These are phyloP conservation scores for Gynostemma pentaphyllum DNA, from an alignment of 306 rosid genomes.

Conservation along the genomic window DNA sequence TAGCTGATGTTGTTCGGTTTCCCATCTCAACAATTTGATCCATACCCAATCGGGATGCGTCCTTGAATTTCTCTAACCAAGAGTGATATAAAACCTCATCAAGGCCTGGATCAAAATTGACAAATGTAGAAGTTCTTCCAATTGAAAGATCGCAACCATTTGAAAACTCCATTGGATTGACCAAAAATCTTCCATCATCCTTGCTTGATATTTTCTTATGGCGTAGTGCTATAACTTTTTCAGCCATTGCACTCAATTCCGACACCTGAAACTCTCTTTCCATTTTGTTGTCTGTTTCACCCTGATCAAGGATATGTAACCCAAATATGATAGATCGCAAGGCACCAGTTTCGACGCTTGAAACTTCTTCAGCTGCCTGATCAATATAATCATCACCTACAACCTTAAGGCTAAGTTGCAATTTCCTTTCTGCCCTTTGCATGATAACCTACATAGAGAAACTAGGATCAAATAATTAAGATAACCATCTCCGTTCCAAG, in stretches of 20 bases:
- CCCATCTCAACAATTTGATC: constrained; percentile 30
- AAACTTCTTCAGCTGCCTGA: constrained; percentile 28
- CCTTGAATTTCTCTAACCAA: constrained; percentile 82
- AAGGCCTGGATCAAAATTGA: constrained; percentile 33
- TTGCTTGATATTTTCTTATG: constrained; percentile 19
- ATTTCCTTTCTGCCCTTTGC: constrained; percentile 82
- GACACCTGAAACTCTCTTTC: constrained; percentile 28
- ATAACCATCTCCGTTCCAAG: constrained; percentile 6
- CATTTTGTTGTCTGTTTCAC: constrained; percentile 28
- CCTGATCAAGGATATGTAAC: constrained; percentile 50
- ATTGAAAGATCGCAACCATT: constrained; percentile 23
- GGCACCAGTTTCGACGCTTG: constrained; percentile 44
- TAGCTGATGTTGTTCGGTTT: constrained; percentile 29
- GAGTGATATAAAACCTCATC: constrained; percentile 77
- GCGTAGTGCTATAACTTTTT: constrained; percentile 55
- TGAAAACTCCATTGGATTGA: constrained; percentile 34
- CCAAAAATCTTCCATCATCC: constrained; percentile 62
- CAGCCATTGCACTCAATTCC: constrained; percentile 56
- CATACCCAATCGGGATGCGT: constrained; percentile 37
- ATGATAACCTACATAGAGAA: constrained; percentile 54
- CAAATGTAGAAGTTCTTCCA: constrained; percentile 28
- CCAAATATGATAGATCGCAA: constrained; percentile 81
- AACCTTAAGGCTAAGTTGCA: constrained; percentile 74
- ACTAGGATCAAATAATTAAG: constrained; percentile 14
- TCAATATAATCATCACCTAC: constrained; percentile 48